Evolutionary conservation across 192 early-diverging fungal genomes (phyloP).

Genomic region (Glomus cerebriforme): DNA sequence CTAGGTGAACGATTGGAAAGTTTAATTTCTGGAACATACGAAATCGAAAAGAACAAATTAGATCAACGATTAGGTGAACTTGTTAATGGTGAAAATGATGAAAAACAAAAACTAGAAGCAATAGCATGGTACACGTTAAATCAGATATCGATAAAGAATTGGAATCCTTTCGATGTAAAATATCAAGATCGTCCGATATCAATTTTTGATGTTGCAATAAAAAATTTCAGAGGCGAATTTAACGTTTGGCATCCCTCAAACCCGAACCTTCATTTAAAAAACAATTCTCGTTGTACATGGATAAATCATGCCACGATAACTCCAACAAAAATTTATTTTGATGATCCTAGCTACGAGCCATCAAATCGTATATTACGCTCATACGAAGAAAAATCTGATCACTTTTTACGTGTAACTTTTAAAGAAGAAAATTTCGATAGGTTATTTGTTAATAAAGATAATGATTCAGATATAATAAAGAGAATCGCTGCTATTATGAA

Average conservation of each 20-base stretch:
- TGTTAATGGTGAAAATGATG: not conserved
- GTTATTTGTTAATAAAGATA: constrained; percentile 37
- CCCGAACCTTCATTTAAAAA: not conserved
- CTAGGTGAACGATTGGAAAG: not conserved
- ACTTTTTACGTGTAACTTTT: constrained; percentile 73
- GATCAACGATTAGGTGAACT: not conserved
- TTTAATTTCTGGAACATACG: not conserved
- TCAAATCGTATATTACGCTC: constrained; percentile 74
- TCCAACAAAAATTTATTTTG: constrained; percentile 64
- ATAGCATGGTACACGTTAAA: constrained; percentile 13
- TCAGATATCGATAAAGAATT: not conserved
- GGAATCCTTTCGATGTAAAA: constrained; percentile 11
- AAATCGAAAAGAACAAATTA: too few species aligned
- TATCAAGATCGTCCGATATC: not conserved
- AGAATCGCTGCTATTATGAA: constrained; percentile 52
- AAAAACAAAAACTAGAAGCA: not conserved
- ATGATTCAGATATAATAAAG: constrained; percentile 40
- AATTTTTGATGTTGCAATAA: not conserved
- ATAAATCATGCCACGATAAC: constrained; percentile 48
- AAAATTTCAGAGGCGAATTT: not conserved
- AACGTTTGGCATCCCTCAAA: not conserved
- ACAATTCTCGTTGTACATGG: not conserved
- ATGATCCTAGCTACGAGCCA: constrained; percentile 63
- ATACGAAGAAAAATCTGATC: constrained; percentile 49
- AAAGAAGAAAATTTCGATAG: constrained; percentile 59